Evolutionary conservation across 1,284 basidiomycete species (phyloP), one percentile per base, ranked within the genome.

Genomic region (Ceratobasidium papillatum): DNA sequence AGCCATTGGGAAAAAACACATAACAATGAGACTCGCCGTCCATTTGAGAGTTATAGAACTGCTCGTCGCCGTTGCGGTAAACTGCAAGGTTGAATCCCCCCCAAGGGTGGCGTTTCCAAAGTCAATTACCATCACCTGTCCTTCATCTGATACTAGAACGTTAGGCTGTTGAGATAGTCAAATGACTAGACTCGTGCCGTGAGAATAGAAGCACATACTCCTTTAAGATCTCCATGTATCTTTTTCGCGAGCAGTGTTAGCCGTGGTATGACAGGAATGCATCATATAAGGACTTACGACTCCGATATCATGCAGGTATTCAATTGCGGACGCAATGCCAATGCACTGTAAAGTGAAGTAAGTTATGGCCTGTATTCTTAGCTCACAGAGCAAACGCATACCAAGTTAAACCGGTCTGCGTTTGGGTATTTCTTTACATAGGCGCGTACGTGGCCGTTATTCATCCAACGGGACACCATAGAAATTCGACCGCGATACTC

Each of bases 381-480:
- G 19, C 51, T 25, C 9, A 54, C 22, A 43, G 41, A 43, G 41
- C 3, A n/a, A n/a, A 8, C 25, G 32, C 54, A 11, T 27, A 58
- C 54, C 22, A 62, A 22, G 19, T 25, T 25, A 9, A 62, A 41
- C 2, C 61, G 61, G 30, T 62, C 61, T 34, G 19, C 38, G 2
- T 45, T 3, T 25, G 61, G 61, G 19, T 62, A n/a, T 14, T 62
- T 25, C 7, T 32, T 62, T 19, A 62, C 9, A 19, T 43, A 62
- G 3, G n/a, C 9, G 19, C 36, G 43, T n/a, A 62, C 9, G n/a
- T 62, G 14, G 4, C 61, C 61, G 19, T 27, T 43, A 9, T 43
- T n/a, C 61, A 62, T 62, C 61, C 61, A 62, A 25, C 7, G 22
- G 12, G 61, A 62, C 11, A 62, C 36, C 61, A 62, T 62, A 11